Evolutionary conservation across 2,329 filamentous ascomycete species (phyloP), one percentile per base, ranked within the genome.

Genomic region (Aspergillus sp.): DNA sequence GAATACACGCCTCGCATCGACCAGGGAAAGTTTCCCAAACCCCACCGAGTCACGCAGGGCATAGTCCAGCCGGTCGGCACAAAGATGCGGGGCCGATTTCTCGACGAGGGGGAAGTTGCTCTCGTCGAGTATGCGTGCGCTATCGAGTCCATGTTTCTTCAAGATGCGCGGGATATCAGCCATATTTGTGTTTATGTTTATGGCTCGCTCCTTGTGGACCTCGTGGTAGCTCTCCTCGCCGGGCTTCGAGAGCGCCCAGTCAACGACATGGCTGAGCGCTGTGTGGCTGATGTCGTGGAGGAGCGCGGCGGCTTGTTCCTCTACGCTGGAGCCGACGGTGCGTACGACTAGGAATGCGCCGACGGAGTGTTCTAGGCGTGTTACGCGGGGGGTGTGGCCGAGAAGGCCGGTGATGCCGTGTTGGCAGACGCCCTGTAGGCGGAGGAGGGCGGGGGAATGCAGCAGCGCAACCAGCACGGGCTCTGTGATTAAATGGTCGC

Each of bases 221-320:
- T 77, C 75, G 62, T 77, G 74, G 47, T 69, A 77, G 63, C 74
- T 77, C 11, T 61, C 69, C 45, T 74, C 74, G 2, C 72, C 70
- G 0, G 74, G 71, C 46, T 71, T 63, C 2, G 70, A 70, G 12
- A 77, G 64, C 6, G 73, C 75, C 60, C 68, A 67, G 59, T 77
- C 75, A 8, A 77, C 69, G 33, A 77, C 74, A 61, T 77, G 74
- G 56, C 75, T 77, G 61, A 77, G 71, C 44, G 67, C 64, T 17
- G 75, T 77, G 59, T 77, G 74, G 57, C 68, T 70, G 58, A 77
- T 67, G 51, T 77, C 74, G 54, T 77, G 74, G 6, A 77, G 69
- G 15, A 77, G 68, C 3, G 70, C 75, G 14, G 74, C 70, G 33
- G 75, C 66, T 57, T 77, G 75, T 59, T 77, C 75, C 21, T 70